A percentile compares a stretch with the other conserved stretches of the same genome.
Conservation (phyloP, 345 rosid species). For the Brassica nigra region DNA sequence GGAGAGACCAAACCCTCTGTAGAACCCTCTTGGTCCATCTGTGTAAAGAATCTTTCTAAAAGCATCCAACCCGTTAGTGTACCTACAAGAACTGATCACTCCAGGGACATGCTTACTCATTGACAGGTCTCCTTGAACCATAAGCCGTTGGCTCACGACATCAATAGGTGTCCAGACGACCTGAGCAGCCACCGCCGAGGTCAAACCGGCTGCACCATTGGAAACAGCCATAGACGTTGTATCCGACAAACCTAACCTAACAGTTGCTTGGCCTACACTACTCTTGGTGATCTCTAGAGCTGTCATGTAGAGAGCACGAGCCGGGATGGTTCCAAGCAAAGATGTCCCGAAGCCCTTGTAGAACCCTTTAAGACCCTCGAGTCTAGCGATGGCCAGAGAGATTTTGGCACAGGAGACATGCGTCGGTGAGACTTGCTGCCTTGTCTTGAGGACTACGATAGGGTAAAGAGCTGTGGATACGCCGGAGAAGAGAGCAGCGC, state of each 20-base stretch:
- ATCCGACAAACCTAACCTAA: conserved; percentile 75
- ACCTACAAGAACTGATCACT: conserved; percentile 43
- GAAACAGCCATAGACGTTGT: conserved; percentile 65
- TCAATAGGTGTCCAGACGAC: conserved; percentile 88
- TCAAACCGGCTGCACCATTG: conserved; percentile 83
- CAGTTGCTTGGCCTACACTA: conserved; percentile 66
- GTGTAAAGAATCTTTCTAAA: conserved; percentile 62
- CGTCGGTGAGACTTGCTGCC: conserved; percentile 72
- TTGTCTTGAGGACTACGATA: conserved; percentile 73
- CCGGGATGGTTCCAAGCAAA: conserved; percentile 87
- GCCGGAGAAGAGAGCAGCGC: conserved; percentile 89
- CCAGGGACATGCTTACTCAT: conserved; percentile 29
- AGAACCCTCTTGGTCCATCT: conserved; percentile 75
- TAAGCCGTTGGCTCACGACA: conserved; percentile 90
- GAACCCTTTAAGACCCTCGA: conserved; percentile 81
- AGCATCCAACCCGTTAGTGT: conserved; percentile 73
- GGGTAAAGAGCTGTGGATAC: conserved; percentile 85
- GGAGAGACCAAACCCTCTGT: conserved; percentile 86
- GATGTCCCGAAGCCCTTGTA: conserved; percentile 90
- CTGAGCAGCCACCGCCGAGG: conserved; percentile 91
- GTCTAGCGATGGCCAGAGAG: conserved; percentile 60
- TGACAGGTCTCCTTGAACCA: conserved; percentile 64
- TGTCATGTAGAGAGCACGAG: conserved; percentile 89
- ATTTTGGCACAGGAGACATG: conserved; percentile 60
- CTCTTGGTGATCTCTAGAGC: conserved; percentile 95